Evolutionary conservation across 139 green algal species (phyloP).

Genomic region (Coccomyxa sp.): DNA sequence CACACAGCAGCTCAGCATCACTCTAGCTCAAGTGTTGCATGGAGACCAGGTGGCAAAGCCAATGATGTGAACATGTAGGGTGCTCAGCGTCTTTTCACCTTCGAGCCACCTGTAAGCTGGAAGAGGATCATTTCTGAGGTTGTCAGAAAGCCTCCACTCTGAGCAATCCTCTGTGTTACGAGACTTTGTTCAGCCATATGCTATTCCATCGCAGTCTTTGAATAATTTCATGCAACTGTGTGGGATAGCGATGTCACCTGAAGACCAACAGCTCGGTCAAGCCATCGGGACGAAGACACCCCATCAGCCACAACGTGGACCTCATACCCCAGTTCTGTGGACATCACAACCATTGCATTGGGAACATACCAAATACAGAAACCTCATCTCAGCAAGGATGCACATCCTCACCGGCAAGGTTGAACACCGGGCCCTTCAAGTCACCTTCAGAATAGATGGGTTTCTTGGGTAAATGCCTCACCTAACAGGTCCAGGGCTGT

Average conservation of each 20-base stretch:
- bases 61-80: neutral
- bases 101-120: slow-evolving; percentile 59
- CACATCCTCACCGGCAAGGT: neutral
- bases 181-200: neutral
- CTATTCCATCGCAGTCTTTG: neutral
- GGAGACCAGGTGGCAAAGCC: neutral
- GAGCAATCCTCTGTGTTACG: slow-evolving; percentile 20
- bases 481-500: slow-evolving; percentile 68
- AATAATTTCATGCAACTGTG: neutral
- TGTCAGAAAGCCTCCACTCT: slow-evolving; percentile 34
- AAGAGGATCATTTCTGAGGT: slow-evolving; percentile 56
- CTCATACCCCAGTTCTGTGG: slow-evolving; percentile 56
- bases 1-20: neutral
- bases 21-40: neutral
- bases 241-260: slow-evolving; percentile 13
- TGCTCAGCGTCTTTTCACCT: slow-evolving; percentile 8
- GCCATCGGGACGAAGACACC: slow-evolving; percentile 54
- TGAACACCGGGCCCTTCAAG: neutral
- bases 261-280: slow-evolving; percentile 64
- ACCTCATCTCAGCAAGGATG: neutral
- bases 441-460: neutral
- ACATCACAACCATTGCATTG: neutral
- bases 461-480: neutral
- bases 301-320: slow-evolving; percentile 81
- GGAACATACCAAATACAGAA: neutral